A percentile compares a stretch with the other conserved stretches of the same genome.
phyloP scores from a whole-genome alignment of 2,329 filamentous ascomycete genomes.

The Cladorrhinum sp. region DNA sequence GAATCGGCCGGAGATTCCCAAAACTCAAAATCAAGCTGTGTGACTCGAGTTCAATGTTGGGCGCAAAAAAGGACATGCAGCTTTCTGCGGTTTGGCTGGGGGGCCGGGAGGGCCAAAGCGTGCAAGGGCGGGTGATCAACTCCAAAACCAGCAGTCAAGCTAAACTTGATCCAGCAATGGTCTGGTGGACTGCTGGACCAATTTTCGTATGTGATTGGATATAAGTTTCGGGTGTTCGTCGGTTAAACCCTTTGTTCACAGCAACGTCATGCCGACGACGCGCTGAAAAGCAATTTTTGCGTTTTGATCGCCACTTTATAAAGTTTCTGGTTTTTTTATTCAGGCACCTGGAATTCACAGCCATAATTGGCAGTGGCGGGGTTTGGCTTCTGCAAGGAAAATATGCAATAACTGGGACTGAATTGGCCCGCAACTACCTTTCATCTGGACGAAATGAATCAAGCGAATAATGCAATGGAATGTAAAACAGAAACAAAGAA shows the following conservation, averaged over 20 bases:
- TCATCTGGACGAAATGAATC: neutral
- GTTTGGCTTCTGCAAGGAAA: too few species aligned
- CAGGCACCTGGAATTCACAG: neutral
- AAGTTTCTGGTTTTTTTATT: neutral
- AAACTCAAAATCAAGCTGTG: slow-evolving; percentile 1
- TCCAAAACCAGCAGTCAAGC: slow-evolving; percentile 7
- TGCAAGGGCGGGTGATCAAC: neutral
- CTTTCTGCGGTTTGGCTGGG: slow-evolving; percentile 5
- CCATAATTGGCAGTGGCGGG: too few species aligned
- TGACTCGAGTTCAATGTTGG: slow-evolving; percentile 3
- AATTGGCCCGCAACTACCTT: too few species aligned
- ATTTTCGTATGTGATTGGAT: slow-evolving; percentile 13
- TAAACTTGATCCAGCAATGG: slow-evolving; percentile 10
- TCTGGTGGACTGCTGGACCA: neutral
- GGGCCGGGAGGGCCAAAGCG: neutral
- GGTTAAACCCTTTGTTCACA: slow-evolving; percentile 6
- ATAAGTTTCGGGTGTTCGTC: neutral
- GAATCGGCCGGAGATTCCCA: neutral
- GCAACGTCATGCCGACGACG: slow-evolving; percentile 17
- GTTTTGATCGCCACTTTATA: neutral
- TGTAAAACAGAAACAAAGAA: neutral
- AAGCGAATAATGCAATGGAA: neutral
- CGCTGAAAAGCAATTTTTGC: neutral
- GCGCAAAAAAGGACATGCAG: neutral
- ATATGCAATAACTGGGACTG: too few species aligned